Evolutionary conservation across 23 red algal species (phyloP), one percentile per base, ranked within the genome.

Genomic region (Gracilariopsis chorda): DNA sequence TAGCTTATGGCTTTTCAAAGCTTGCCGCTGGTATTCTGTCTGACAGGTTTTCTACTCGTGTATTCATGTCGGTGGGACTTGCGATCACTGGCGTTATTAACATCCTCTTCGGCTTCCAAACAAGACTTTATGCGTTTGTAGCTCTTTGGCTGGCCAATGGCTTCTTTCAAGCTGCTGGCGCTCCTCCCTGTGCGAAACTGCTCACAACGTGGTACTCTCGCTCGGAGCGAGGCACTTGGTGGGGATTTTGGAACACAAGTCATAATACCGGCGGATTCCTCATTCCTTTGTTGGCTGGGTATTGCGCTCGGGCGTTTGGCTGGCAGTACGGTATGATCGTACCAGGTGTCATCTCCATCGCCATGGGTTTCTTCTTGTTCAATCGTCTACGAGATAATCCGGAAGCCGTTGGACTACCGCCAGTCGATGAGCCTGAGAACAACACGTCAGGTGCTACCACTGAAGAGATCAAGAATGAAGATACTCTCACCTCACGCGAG

Each of bases 191-290:
- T 82, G 97, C 97, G 14, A 95, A 96, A 30, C 74, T 99, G 82
- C 94, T 99, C 53, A 99, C 97, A 7, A 83, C 62, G 27, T 99
- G 97, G 97, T 99, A 99, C 86, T 86, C 92, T 48, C 94, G 92
- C 80, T 91, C 77, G 20, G 97, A 99, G 44, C 68, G 97, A 28
- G 97, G 97, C 28, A 99, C 97, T 20, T 99, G 97, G 97, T 99
- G 97, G 97, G 97, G 97, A 0, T 94, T 99, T 47, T 99, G 97
- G 97, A 99, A 99, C 65, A 99, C 97, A 30, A 96, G 93, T 37
- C 97, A 99, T 73, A 99, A 99, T 74, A 99, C 97, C 42, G 97
- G 97, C 37, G 97, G 97, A 27, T 99, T 99, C 77, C 69, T 99
- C 29, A 99, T 99, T 83, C 97, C 97, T 24, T 77, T 99, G 16